Conservation (phyloP, 495 filamentous ascomycete genomes). For the Xylaria longipes region DNA sequence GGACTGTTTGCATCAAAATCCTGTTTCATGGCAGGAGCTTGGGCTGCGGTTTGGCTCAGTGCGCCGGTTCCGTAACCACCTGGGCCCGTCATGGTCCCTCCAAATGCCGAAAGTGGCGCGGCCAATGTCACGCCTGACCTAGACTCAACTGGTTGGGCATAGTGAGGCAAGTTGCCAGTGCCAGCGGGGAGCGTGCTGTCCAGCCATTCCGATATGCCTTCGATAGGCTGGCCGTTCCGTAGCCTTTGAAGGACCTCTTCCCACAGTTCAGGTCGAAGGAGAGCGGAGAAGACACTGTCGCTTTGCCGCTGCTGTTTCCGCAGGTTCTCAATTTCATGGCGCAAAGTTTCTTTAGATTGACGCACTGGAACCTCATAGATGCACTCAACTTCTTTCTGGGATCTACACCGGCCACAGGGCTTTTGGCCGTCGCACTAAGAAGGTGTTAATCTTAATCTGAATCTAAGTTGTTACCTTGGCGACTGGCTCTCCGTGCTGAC, state of each 20-base stretch:
- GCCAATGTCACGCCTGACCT: slow-evolving; percentile 32
- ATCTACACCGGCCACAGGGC: slow-evolving; percentile 57
- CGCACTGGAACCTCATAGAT: slow-evolving; percentile 61
- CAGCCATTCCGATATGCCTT: slow-evolving; percentile 56
- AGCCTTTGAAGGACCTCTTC: slow-evolving; percentile 57
- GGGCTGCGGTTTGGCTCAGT: slow-evolving; percentile 30
- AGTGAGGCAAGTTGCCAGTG: slow-evolving; percentile 27
- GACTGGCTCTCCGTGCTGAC: background rate
- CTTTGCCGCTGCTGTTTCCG: slow-evolving; percentile 52
- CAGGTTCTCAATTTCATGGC: slow-evolving; percentile 58
- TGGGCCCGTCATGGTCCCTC: slow-evolving; percentile 28
- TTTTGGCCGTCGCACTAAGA: slow-evolving; percentile 58
- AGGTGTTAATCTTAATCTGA: background rate
- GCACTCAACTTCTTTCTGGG: slow-evolving; percentile 56
- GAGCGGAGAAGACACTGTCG: slow-evolving; percentile 55
- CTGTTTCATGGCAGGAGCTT: slow-evolving; percentile 36
- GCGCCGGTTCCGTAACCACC: slow-evolving; percentile 31
- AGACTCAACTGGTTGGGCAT: slow-evolving; percentile 31
- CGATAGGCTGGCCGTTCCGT: slow-evolving; percentile 55
- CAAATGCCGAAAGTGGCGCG: slow-evolving; percentile 35
- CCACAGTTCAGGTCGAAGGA: slow-evolving; percentile 48
- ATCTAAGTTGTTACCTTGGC: background rate
- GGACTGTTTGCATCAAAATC: slow-evolving; percentile 48
- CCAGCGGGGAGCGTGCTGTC: slow-evolving; percentile 35
- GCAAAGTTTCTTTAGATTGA: slow-evolving; percentile 61